Evolutionary conservation across 177 flowering plant species (phyloP).

Genomic region (Vitis hybrid): DNA sequence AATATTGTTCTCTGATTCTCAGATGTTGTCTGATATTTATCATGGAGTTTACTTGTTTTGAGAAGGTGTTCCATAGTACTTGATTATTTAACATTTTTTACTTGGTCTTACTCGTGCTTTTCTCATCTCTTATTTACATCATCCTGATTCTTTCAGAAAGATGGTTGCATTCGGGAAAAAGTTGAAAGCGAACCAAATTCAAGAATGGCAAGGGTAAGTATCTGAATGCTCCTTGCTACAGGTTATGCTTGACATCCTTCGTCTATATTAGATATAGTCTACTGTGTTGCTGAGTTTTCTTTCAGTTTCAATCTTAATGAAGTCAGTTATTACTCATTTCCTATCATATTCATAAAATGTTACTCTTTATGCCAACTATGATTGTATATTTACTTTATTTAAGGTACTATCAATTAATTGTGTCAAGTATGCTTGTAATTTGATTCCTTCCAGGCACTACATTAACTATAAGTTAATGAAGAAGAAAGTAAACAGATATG

Average conservation of each 20-base stretch:
- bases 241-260: not conserved
- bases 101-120: too few relatives aligned
- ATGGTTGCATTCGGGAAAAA: conserved; percentile 80
- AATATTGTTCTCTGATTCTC: too few relatives aligned
- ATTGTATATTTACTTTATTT: not conserved
- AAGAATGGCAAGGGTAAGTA: conserved; percentile 69
- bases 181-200: conserved; percentile 54
- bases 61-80: too few relatives aligned
- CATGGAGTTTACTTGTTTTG: too few relatives aligned
- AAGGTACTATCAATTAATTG: not conserved
- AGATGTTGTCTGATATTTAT: too few relatives aligned
- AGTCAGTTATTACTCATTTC: too few relatives aligned
- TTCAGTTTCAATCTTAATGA: too few relatives aligned
- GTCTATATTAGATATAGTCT: too few relatives aligned
- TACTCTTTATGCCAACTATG: not conserved
- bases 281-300: too few relatives aligned
- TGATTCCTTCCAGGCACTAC: conserved; percentile 53
- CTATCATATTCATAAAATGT: too few relatives aligned
- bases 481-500: conserved; percentile 77
- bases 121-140: too few relatives aligned
- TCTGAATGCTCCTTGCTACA: not conserved
- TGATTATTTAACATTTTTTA: too few relatives aligned
- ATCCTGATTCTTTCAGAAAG: conserved; percentile 1
- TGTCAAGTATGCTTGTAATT: conserved; percentile 2
- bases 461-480: conserved; percentile 81